A percentile compares a stretch with the other conserved stretches of the same genome.
These are phyloP conservation scores for Coleophoma eucalyptorum DNA, from an alignment of 2,329 filamentous ascomycete species.

Conservation along the genomic window DNA sequence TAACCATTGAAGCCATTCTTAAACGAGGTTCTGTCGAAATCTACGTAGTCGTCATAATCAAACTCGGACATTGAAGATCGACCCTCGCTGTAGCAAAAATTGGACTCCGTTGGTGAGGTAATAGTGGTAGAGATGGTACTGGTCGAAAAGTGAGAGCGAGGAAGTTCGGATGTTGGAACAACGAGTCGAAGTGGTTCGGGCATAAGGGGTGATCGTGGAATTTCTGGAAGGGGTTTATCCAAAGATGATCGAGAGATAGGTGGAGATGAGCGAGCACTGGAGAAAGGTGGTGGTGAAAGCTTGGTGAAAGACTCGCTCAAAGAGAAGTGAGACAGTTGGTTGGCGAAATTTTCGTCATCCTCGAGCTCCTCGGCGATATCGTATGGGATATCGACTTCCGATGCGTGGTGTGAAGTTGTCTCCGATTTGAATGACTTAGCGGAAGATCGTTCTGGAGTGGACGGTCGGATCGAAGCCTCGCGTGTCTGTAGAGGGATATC, in stretches of 20 bases:
- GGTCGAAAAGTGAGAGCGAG: constrained; percentile 22
- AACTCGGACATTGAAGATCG: constrained; percentile 12
- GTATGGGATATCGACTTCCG: constrained; percentile 36
- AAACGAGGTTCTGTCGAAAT: background rate
- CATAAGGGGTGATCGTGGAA: constrained; percentile 12
- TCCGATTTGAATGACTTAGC: constrained; percentile 26
- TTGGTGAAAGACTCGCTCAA: constrained; percentile 16
- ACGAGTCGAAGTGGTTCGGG: background rate
- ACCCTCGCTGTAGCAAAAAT: constrained; percentile 17
- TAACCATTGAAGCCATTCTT: constrained; percentile 14
- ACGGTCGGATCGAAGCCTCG: constrained; percentile 15
- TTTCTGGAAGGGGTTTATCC: constrained; percentile 22
- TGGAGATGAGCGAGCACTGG: constrained; percentile 4
- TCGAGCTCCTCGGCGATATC: constrained; percentile 46
- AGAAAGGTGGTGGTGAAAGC: constrained; percentile 21
- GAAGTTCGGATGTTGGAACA: background rate
- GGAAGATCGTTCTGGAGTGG: constrained; percentile 32
- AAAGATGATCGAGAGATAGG: constrained; percentile 3
- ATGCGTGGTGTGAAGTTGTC: constrained; percentile 26
- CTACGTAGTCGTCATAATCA: constrained; percentile 7
- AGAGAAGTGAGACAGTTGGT: constrained; percentile 17
- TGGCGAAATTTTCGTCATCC: constrained; percentile 62
- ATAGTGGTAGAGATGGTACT: constrained; percentile 22
- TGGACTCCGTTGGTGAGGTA: constrained; percentile 19
- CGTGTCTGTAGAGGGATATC: constrained; percentile 14